Conservation (phyloP, 345 rosid genomes). For the Populus nigra region DNA sequence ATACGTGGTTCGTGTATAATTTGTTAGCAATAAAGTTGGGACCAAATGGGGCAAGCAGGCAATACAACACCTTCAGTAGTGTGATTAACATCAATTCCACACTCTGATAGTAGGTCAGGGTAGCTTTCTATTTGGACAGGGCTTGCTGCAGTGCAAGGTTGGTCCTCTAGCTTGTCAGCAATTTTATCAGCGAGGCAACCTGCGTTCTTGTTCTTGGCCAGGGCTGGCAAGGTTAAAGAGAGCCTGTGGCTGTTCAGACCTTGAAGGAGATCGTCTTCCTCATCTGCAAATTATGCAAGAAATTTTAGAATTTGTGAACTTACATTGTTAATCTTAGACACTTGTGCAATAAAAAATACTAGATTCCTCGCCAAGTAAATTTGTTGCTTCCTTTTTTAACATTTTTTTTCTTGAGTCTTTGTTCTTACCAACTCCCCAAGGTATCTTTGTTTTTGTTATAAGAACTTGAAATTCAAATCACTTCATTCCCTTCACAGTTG, state of each 20-base stretch:
- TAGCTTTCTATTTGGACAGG: conserved; percentile 38
- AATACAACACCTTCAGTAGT: conserved; percentile 53
- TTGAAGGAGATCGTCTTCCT: conserved; percentile 35
- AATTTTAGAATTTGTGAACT: background rate
- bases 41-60: conserved; percentile 64
- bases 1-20: conserved; percentile 56
- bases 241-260: conserved; percentile 39
- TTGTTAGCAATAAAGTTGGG: conserved; percentile 61
- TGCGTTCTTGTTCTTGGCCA: conserved; percentile 55
- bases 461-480: too few species aligned
- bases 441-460: too few species aligned
- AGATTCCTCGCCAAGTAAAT: too few species aligned
- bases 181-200: conserved; percentile 59
- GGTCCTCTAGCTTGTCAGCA: conserved; percentile 48
- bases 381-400: too few species aligned
- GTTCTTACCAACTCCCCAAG: too few species aligned
- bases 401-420: background rate
- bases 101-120: conserved; percentile 45
- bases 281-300: conserved; percentile 36
- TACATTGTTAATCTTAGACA: background rate
- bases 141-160: conserved; percentile 44
- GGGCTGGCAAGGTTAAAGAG: conserved; percentile 37
- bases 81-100: conserved; percentile 50
- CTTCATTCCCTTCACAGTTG: too few species aligned
- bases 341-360: too few species aligned